Evolutionary conservation across 1,139 yeast genomes (phyloP).

Genomic region (Yamadazyma pseudoaaseri): DNA sequence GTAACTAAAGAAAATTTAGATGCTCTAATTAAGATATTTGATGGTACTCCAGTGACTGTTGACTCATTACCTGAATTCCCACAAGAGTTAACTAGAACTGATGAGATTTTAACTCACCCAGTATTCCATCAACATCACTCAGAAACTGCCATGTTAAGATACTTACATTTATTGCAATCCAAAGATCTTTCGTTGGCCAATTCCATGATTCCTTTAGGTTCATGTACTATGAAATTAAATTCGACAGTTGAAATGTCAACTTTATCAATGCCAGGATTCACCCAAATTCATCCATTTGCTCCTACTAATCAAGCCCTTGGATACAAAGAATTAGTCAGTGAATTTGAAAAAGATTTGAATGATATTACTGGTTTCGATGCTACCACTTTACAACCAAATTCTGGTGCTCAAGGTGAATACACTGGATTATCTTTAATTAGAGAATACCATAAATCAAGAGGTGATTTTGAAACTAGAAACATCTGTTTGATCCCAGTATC

Average conservation of each 20-base stretch:
- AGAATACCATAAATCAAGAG: conserved; percentile 70
- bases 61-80: conserved; percentile 53
- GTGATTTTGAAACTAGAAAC: conserved; percentile 68
- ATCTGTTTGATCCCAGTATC: conserved; percentile 93
- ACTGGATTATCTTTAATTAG: conserved; percentile 88
- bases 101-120: conserved; percentile 62
- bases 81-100: conserved; percentile 54
- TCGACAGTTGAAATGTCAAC: conserved; percentile 95
- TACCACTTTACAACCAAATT: conserved; percentile 91
- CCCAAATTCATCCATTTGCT: conserved; percentile 86
- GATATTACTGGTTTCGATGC: conserved; percentile 95
- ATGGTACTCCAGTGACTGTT: conserved; percentile 25
- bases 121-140: conserved; percentile 89
- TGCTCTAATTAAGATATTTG: conserved; percentile 58
- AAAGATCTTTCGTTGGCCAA: conserved; percentile 92
- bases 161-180: conserved; percentile 78
- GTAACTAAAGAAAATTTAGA: conserved; percentile 62
- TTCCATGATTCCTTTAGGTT: conserved; percentile 96
- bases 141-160: conserved; percentile 92
- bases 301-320: conserved; percentile 88
- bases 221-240: conserved; percentile 96
- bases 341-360: conserved; percentile 80
- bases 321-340: conserved; percentile 68
- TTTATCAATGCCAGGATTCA: conserved; percentile 91
- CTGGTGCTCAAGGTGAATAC: conserved; percentile 98